Evolutionary conservation across 164 flowering plant species (phyloP).

Genomic region (Euptelea pleiosperma): DNA sequence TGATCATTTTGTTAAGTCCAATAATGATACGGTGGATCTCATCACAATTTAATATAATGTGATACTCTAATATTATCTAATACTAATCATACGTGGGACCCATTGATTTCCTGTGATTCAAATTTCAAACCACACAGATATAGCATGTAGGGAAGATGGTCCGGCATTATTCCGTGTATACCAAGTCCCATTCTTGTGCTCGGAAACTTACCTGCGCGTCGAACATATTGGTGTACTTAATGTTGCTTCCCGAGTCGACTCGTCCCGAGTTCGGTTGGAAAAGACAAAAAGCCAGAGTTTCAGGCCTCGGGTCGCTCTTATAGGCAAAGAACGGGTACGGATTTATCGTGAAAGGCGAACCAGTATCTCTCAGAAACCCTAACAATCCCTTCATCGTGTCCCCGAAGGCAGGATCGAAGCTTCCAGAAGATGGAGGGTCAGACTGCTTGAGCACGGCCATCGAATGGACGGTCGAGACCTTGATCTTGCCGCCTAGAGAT

Average conservation of each 20-base stretch:
- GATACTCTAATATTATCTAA: no score
- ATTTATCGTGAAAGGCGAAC: conserved; percentile 74
- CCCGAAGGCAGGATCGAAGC: conserved; percentile 37
- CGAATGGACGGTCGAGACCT: conserved; percentile 89
- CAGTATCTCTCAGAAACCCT: conserved; percentile 53
- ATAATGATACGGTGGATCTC: no score
- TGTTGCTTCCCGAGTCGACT: conserved; percentile 59
- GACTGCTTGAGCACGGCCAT: conserved; percentile 75
- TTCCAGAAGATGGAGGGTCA: conserved; percentile 82
- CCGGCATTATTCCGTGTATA: no score
- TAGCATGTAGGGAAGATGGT: no score
- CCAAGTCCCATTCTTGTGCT: no score
- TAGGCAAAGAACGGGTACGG: conserved; percentile 97
- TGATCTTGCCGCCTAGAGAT: conserved; percentile 62
- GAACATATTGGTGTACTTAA: conserved; percentile 89
- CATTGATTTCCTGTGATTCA: no score
- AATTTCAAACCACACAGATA: no score
- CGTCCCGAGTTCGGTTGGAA: conserved; percentile 90
- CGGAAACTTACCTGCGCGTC: conserved; percentile 94
- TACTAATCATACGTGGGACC: no score
- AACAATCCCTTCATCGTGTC: conserved; percentile 51
- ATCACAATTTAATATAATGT: no score
- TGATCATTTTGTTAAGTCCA: no score
- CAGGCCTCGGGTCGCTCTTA: conserved; percentile 82
- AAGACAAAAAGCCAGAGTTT: conserved; percentile 81